phyloP scores from a whole-genome alignment of 129 eudicot genomes.

The Flaveria bidentis region DNA sequence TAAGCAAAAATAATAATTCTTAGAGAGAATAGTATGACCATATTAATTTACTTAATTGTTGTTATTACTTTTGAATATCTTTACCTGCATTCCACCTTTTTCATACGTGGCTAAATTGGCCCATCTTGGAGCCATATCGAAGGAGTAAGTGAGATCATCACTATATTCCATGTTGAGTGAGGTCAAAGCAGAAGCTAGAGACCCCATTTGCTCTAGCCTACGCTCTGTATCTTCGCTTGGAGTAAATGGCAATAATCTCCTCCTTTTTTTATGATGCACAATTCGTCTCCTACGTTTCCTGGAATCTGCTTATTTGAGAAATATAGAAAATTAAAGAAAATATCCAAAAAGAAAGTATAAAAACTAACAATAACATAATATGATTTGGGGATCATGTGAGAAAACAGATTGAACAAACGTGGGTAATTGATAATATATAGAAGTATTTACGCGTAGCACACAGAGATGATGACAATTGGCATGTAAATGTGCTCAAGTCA shows the following conservation, averaged over 20 bases:
- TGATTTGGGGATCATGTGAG: constrained; percentile 15
- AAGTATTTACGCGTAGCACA: neutral
- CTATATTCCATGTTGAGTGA: constrained; percentile 45
- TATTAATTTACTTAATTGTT: neutral
- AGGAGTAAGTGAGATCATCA: constrained; percentile 42
- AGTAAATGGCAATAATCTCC: constrained; percentile 35
- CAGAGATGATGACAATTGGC: constrained; percentile 2
- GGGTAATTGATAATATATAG: constrained; percentile 11
- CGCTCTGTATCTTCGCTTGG: constrained; percentile 37
- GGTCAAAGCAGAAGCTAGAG: constrained; percentile 79
- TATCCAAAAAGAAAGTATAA: neutral
- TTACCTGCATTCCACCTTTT: constrained; percentile 58
- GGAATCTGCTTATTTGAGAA: constrained; percentile 30
- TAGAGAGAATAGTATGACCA: neutral
- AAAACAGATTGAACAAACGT: neutral
- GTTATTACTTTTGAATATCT: neutral
- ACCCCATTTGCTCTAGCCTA: constrained; percentile 69
- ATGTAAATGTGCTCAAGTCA: constrained; percentile 1
- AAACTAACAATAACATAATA: neutral
- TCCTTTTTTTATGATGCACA: constrained; percentile 40
- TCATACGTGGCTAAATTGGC: constrained; percentile 33
- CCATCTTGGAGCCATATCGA: constrained; percentile 33
- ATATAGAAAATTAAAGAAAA: neutral
- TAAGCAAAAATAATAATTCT: neutral
- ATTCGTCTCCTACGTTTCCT: constrained; percentile 43